These are phyloP conservation scores for Vitis amurensis DNA, from an alignment of 164 flowering plant species.

Conservation along the genomic window DNA sequence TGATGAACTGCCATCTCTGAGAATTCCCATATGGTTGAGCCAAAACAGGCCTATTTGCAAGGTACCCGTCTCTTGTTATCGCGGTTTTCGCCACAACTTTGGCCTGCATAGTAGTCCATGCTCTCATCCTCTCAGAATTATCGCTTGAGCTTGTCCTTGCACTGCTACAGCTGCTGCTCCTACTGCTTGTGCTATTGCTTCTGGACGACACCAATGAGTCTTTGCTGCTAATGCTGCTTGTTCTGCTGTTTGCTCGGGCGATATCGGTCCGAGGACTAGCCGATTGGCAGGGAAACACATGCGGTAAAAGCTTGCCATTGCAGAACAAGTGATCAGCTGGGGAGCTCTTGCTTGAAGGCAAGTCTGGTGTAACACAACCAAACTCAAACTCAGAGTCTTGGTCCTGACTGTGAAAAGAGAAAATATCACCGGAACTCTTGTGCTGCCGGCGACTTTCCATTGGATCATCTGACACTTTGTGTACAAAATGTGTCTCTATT, in stretches of 20 bases:
- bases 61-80: conserved; percentile 6
- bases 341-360: conserved; percentile 38
- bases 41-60: conserved; percentile 7
- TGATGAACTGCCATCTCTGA: conserved; percentile 60
- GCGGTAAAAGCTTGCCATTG: conserved; percentile 69
- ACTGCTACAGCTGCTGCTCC: conserved; percentile 59
- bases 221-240: conserved; percentile 53
- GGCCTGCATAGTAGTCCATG: no score
- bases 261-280: not conserved
- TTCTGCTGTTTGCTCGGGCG: conserved; percentile 28
- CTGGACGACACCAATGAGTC: conserved; percentile 55
- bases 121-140: conserved; percentile 23
- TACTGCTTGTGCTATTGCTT: conserved; percentile 65
- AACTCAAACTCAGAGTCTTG: conserved; percentile 50
- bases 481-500: not conserved
- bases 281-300: conserved; percentile 45
- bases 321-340: conserved; percentile 69
- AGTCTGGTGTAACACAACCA: conserved; percentile 39
- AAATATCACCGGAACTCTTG: conserved; percentile 30
- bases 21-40: conserved; percentile 32
- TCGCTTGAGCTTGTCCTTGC: conserved; percentile 56
- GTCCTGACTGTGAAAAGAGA: conserved; percentile 30
- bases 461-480: conserved; percentile 7
- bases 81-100: conserved; percentile 10
- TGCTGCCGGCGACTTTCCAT: conserved; percentile 24